Conservation (phyloP, 257 asterid genomes). For the Primulina eburnea region DNA sequence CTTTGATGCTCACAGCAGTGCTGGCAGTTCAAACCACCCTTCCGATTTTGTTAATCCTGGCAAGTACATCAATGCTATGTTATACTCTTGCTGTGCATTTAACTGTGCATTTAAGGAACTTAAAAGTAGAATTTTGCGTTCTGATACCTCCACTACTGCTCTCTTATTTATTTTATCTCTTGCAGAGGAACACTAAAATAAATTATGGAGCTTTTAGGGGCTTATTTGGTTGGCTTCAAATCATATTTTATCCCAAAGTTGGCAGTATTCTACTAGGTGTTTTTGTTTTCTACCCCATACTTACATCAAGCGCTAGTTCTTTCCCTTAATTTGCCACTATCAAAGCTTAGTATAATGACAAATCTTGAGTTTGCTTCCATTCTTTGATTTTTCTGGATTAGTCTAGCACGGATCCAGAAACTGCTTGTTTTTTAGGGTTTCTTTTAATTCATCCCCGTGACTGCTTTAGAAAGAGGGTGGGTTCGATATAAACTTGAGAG, state of each 20-base stretch:
- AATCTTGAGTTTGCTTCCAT: background rate
- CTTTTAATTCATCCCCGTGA: background rate
- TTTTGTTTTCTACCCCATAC: background rate
- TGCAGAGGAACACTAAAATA: background rate
- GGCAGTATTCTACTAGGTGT: background rate
- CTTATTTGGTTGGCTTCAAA: no score
- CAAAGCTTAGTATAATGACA: background rate
- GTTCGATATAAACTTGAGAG: background rate
- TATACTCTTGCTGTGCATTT: conserved; percentile 11
- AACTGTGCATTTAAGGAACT: background rate
- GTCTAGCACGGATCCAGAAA: background rate
- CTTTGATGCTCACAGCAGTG: conserved; percentile 50
- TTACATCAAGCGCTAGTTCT: background rate
- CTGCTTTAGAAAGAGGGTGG: background rate
- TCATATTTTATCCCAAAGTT: background rate
- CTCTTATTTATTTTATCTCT: background rate
- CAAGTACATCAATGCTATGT: conserved; percentile 31
- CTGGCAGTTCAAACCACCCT: conserved; percentile 59
- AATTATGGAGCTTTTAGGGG: background rate
- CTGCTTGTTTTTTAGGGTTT: background rate
- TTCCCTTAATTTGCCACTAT: background rate
- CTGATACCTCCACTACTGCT: background rate
- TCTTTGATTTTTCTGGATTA: background rate
- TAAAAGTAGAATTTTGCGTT: background rate
- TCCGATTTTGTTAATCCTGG: conserved; percentile 83